Evolutionary conservation across 306 rosid species (phyloP).

Genomic region (Pyrus betulifolia): DNA sequence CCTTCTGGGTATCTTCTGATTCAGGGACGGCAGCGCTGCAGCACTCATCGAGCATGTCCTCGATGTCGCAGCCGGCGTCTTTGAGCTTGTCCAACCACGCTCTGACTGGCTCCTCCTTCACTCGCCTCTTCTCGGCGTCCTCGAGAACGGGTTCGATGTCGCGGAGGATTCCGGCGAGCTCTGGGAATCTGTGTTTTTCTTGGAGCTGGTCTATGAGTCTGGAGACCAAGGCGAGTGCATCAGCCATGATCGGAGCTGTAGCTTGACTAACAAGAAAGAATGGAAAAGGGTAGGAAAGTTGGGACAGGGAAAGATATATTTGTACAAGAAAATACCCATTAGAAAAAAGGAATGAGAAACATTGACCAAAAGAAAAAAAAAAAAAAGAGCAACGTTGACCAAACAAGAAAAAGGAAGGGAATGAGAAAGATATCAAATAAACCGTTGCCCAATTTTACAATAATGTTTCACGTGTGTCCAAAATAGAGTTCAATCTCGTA

Average conservation of each 20-base stretch:
- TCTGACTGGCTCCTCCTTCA: background rate
- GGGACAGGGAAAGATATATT: too few species aligned
- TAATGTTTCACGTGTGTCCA: too few species aligned
- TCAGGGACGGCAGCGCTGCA: background rate
- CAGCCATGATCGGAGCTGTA: constrained; percentile 9
- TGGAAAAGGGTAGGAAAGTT: background rate
- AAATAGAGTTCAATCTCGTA: too few species aligned
- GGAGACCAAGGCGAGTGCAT: background rate
- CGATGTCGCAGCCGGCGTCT: constrained; percentile 7
- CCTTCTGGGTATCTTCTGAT: background rate
- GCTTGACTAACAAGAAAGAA: background rate
- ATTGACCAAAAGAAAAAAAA: too few species aligned
- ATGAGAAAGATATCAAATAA: too few species aligned
- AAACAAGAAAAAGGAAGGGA: too few species aligned
- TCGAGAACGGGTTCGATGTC: background rate
- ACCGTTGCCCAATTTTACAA: too few species aligned
- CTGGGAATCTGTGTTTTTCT: background rate
- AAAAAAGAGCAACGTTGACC: too few species aligned
- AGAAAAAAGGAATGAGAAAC: too few species aligned
- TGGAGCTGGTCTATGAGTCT: background rate
- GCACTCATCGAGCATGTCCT: constrained; percentile 7
- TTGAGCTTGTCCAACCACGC: constrained; percentile 9
- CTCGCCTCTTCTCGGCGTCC: constrained; percentile 13
- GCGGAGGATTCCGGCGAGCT: background rate
- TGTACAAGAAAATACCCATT: too few species aligned